Evolutionary conservation across 2,329 filamentous ascomycete genomes (phyloP).

Genomic region (Alternaria novae-zelandiae): DNA sequence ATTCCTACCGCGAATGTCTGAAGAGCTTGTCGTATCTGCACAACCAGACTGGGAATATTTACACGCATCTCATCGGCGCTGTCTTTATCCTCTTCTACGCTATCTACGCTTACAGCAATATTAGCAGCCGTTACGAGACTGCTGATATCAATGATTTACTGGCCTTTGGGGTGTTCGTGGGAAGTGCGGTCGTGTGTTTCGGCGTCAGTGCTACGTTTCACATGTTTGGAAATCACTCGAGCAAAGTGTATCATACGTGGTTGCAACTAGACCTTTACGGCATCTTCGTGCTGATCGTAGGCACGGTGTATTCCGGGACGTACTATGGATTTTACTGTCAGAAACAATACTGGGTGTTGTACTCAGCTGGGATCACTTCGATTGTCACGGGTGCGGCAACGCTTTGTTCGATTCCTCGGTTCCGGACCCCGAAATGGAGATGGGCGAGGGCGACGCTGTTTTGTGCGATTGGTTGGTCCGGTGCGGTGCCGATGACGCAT

Average conservation of each 20-base stretch:
- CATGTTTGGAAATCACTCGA: conserved; percentile 2
- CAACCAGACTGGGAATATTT: conserved; percentile 9
- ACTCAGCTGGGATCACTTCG: not conserved
- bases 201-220: conserved; percentile 10
- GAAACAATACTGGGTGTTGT: conserved; percentile 4
- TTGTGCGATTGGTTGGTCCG: conserved; percentile 10
- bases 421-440: conserved; percentile 8
- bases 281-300: conserved; percentile 7
- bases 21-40: conserved; percentile 7
- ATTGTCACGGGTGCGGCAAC: conserved; percentile 3
- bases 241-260: conserved; percentile 6
- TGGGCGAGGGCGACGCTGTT: conserved; percentile 9
- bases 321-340: conserved; percentile 11
- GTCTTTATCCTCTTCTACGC: not conserved
- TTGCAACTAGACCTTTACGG: conserved; percentile 5
- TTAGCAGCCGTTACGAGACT: not conserved
- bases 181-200: conserved; percentile 1
- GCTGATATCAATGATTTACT: conserved; percentile 3
- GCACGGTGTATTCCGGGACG: conserved; percentile 11
- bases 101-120: not conserved
- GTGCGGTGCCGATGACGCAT: conserved; percentile 12
- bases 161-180: conserved; percentile 7
- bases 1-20: conserved; percentile 6
- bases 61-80: conserved; percentile 6
- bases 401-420: conserved; percentile 4